A percentile compares a stretch with the other conserved stretches of the same genome.
Evolutionary conservation across 2,329 filamentous ascomycete species (phyloP).

Genomic region (Claviceps humidiphila): DNA sequence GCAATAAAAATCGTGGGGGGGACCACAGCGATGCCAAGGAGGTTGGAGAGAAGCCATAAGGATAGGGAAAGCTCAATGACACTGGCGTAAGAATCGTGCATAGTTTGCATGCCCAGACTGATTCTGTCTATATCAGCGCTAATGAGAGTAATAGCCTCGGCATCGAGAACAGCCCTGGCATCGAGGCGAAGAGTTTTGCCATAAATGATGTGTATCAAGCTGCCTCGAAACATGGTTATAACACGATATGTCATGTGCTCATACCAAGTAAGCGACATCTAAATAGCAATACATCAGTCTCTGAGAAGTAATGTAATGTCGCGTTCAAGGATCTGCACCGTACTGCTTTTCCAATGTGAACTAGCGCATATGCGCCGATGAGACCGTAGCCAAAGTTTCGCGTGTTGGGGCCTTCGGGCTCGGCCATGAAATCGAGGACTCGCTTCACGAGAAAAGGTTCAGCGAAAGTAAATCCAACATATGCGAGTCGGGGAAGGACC

Average conservation of each 20-base stretch:
- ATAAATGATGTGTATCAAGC: slow-evolving; percentile 32
- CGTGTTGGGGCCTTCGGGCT: slow-evolving; percentile 11
- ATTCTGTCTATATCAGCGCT: slow-evolving; percentile 28
- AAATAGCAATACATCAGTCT: slow-evolving; percentile 11
- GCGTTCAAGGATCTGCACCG: slow-evolving; percentile 9
- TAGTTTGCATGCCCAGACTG: slow-evolving; percentile 11
- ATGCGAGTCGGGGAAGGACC: slow-evolving; percentile 22
- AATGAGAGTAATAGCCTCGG: slow-evolving; percentile 28
- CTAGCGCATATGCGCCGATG: slow-evolving; percentile 23
- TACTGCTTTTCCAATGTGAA: slow-evolving; percentile 28
- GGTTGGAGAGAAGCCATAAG: slow-evolving; percentile 19
- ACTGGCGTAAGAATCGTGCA: slow-evolving; percentile 23
- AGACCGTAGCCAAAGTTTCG: slow-evolving; percentile 22
- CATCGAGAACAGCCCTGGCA: slow-evolving; percentile 15
- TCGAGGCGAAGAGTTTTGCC: slow-evolving; percentile 23
- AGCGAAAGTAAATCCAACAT: slow-evolving; percentile 25
- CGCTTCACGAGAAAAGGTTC: slow-evolving; percentile 30
- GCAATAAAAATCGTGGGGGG: slow-evolving; percentile 12
- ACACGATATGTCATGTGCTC: slow-evolving; percentile 22
- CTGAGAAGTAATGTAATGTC: slow-evolving; percentile 13
- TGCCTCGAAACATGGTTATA: slow-evolving; percentile 21
- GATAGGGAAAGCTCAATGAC: slow-evolving; percentile 21
- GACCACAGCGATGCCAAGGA: slow-evolving; percentile 11
- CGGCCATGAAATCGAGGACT: slow-evolving; percentile 17
- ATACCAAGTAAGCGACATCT: slow-evolving; percentile 1